Evolutionary conservation across 2,329 filamentous ascomycete species (phyloP), one percentile per base, ranked within the genome.

Genomic region (Rhinocladiella similis): DNA sequence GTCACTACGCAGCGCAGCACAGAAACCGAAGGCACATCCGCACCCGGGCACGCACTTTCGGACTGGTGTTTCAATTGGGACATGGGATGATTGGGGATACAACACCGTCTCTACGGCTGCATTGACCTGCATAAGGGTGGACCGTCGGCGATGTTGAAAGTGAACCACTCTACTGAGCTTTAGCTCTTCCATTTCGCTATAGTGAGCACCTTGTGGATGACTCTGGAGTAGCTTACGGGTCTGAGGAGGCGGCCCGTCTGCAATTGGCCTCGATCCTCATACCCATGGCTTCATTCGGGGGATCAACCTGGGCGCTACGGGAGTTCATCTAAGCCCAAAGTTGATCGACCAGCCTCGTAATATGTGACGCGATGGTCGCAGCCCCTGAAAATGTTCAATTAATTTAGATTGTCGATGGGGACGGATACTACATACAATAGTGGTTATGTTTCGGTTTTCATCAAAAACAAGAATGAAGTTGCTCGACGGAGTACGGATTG

Each of bases 41-140:
- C 27, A 48, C 45, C 36, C 22, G 52, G 36, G 22, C 46, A 12
- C 27, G 22, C 46, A 12, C 27, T 50, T 54, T 36, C 39, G 52
- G 59, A 46, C 53, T 58, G 58, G 58, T 61, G 59, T 61, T 58
- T 61, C 59, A 61, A 61, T 51, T 47, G 49, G 47, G 41, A 60
- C 57, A 56, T 56, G 59, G 54, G 46, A 27, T 36, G 19, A 33
- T 22, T 48, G 41, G 16, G 46, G 35, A 33, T 47, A 47, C 20
- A 25, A 57, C 54, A 48, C 54, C 45, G 47, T 49, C 29, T 42
- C 54, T 48, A 35, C 43, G 41, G 42, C 43, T 46, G 43, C 43
- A 46, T 27, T 46, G 43, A 29, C 43, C 43, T 46, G 43, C 43
- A 46, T 46, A 4, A 46, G n/a, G 25, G 43, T 46, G 43, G 43